phyloP scores from a whole-genome alignment of 805 yeast genomes.

The Candida tallmaniae region DNA sequence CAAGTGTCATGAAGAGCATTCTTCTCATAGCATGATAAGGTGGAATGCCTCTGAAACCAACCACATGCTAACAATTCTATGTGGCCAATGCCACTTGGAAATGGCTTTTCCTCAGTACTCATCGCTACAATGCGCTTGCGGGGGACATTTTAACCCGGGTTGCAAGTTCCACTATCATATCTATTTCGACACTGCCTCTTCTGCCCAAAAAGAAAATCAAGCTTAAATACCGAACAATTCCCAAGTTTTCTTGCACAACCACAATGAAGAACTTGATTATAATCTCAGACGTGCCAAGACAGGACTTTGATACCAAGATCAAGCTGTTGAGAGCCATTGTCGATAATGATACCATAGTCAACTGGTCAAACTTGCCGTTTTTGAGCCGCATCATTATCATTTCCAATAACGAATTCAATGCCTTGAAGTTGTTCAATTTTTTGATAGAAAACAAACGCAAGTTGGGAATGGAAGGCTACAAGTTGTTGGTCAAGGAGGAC shows the following conservation, averaged over 20 bases:
- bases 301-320: constrained; percentile 19
- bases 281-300: constrained; percentile 27
- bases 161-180: constrained; percentile 33
- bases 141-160: constrained; percentile 29
- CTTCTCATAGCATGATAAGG: constrained; percentile 15
- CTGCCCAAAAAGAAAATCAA: not conserved
- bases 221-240: not conserved
- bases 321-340: constrained; percentile 10
- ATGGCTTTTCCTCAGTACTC: constrained; percentile 17
- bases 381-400: constrained; percentile 32
- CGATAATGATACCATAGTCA: constrained; percentile 26
- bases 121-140: constrained; percentile 15
- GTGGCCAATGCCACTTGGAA: constrained; percentile 32
- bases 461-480: constrained; percentile 5
- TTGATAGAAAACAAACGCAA: constrained; percentile 12
- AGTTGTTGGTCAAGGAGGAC: constrained; percentile 5
- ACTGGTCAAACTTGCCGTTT: constrained; percentile 36
- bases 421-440: constrained; percentile 17
- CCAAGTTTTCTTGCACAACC: not conserved
- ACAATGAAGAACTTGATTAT: constrained; percentile 29
- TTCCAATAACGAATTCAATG: constrained; percentile 23
- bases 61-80: constrained; percentile 22
- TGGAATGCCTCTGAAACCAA: constrained; percentile 8
- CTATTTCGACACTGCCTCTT: constrained; percentile 23
- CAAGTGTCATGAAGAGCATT: constrained; percentile 28